These are phyloP conservation scores for Lathyrus aphaca DNA, from an alignment of 306 rosid species.

Conservation along the genomic window DNA sequence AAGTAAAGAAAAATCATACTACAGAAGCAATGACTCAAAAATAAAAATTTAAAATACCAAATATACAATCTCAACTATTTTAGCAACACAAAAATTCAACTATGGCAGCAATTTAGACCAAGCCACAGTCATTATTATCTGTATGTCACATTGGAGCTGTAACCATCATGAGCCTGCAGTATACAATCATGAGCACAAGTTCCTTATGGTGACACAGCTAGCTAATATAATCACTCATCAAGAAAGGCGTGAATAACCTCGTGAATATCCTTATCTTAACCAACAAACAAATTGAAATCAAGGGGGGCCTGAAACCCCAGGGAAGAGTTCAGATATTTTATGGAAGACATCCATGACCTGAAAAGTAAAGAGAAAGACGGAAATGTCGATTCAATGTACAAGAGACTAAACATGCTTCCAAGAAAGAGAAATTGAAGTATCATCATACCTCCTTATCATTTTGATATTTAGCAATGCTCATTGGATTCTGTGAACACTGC, in stretches of 20 bases:
- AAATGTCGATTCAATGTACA: not conserved
- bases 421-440: slow-evolving; percentile 31
- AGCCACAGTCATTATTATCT: slow-evolving; percentile 35
- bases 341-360: slow-evolving; percentile 96
- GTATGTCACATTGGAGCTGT: slow-evolving; percentile 38
- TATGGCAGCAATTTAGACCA: slow-evolving; percentile 28
- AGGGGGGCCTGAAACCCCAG: slow-evolving; percentile 78
- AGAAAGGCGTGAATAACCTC: slow-evolving; percentile 13
- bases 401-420: slow-evolving; percentile 12
- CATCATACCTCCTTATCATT: slow-evolving; percentile 91
- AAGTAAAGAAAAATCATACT: slow-evolving; percentile 32
- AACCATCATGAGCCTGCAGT: slow-evolving; percentile 32
- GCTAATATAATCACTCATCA: slow-evolving; percentile 29
- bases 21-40: slow-evolving; percentile 27
- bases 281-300: slow-evolving; percentile 43
- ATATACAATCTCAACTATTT: slow-evolving; percentile 43
- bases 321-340: slow-evolving; percentile 94
- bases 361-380: not conserved
- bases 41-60: slow-evolving; percentile 14
- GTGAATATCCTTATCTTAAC: not conserved
- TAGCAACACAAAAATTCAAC: slow-evolving; percentile 37
- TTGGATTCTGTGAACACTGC: slow-evolving; percentile 96
- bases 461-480: slow-evolving; percentile 89
- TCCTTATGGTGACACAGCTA: slow-evolving; percentile 26
- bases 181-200: slow-evolving; percentile 24